phyloP scores from a whole-genome alignment of 345 rosid species.

The Murraya koenigii region DNA sequence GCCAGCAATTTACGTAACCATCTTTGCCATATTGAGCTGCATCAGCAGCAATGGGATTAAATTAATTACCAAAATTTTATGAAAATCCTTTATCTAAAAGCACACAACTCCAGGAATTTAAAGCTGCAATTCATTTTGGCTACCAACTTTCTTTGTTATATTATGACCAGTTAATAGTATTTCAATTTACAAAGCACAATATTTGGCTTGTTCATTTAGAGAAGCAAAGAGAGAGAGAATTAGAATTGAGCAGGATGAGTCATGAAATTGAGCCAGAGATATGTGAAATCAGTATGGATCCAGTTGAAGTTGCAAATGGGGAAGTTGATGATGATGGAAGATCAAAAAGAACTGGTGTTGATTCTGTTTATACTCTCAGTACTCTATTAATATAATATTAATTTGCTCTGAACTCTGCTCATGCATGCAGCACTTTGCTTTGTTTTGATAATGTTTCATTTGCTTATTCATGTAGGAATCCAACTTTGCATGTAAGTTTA shows the following conservation, averaged over 20 bases:
- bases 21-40: neutral
- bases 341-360: slow-evolving; percentile 14
- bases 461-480: neutral
- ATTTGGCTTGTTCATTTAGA: neutral
- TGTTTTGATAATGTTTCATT: neutral
- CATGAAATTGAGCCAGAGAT: neutral
- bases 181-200: neutral
- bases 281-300: neutral
- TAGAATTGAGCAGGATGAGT: neutral
- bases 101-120: too few species aligned
- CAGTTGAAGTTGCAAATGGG: neutral
- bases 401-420: neutral
- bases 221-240: neutral
- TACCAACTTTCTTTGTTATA: neutral
- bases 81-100: too few species aligned
- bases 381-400: too few species aligned
- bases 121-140: neutral
- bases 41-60: too few species aligned
- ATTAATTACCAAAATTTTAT: too few species aligned
- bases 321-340: slow-evolving; percentile 24
- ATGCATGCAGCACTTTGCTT: neutral
- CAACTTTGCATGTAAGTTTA: neutral
- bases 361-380: neutral
- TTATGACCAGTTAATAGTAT: neutral
- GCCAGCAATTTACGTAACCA: neutral